Conservation (phyloP, 2,329 filamentous ascomycete genomes). For the Neonectria sp. region DNA sequence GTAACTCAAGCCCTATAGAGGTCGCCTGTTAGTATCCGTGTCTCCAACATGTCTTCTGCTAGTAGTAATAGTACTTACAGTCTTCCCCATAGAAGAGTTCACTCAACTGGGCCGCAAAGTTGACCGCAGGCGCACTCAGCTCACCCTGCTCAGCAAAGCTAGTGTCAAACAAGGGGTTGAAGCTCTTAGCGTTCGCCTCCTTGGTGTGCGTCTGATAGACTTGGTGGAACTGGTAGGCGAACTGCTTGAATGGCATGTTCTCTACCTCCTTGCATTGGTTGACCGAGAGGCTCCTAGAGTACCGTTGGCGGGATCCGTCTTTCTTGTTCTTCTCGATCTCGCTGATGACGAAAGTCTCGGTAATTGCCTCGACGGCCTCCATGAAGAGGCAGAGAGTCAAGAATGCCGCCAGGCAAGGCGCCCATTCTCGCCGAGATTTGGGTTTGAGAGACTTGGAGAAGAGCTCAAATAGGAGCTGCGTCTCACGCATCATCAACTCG, state of each 20-base stretch:
- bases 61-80: constrained; percentile 56
- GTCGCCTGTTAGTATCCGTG: constrained; percentile 37
- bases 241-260: constrained; percentile 73
- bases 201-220: constrained; percentile 71
- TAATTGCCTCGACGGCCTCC: constrained; percentile 69
- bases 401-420: constrained; percentile 70
- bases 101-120: constrained; percentile 63
- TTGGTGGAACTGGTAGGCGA: constrained; percentile 73
- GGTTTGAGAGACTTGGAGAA: constrained; percentile 69
- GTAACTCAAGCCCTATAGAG: constrained; percentile 53
- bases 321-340: constrained; percentile 66
- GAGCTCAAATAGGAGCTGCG: constrained; percentile 65
- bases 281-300: constrained; percentile 61
- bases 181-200: constrained; percentile 64
- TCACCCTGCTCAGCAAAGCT: constrained; percentile 59
- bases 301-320: constrained; percentile 54
- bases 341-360: constrained; percentile 66
- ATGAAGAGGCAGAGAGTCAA: constrained; percentile 71
- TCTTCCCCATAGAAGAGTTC: constrained; percentile 60
- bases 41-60: constrained; percentile 15
- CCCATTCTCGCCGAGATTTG: constrained; percentile 68
- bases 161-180: constrained; percentile 69
- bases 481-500: constrained; percentile 67
- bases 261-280: constrained; percentile 66
- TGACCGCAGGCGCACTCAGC: constrained; percentile 61